Conservation (phyloP, 805 yeast species). For the Myxozyma mucilagina region DNA sequence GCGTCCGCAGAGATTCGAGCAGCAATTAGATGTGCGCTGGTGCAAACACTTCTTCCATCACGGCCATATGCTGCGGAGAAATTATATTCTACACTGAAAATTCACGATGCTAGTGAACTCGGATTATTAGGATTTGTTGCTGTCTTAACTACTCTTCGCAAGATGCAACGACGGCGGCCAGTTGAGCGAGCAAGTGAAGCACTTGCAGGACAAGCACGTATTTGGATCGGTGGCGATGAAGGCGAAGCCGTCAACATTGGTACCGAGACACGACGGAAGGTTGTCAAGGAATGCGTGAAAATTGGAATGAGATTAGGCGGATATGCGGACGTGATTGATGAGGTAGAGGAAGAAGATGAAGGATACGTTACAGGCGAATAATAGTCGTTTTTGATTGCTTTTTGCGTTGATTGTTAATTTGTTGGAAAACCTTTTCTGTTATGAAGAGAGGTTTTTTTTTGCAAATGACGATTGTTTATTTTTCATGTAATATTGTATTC, state of each 20-base stretch:
- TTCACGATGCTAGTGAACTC: conserved; percentile 29
- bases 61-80: conserved; percentile 30
- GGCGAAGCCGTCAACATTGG: conserved; percentile 37
- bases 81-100: conserved; percentile 19
- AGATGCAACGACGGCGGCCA: conserved; percentile 24
- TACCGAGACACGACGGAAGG: conserved; percentile 35
- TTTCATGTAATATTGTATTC: too few species aligned
- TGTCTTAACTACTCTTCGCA: conserved; percentile 32
- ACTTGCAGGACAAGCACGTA: conserved; percentile 30
- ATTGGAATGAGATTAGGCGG: conserved; percentile 40
- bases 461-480: too few species aligned
- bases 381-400: neutral
- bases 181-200: conserved; percentile 25
- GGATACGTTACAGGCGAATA: conserved; percentile 33
- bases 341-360: conserved; percentile 34
- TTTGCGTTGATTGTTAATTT: neutral
- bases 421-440: too few species aligned
- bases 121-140: conserved; percentile 41
- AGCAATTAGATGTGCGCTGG: conserved; percentile 37
- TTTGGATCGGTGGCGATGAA: conserved; percentile 42
- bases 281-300: conserved; percentile 40
- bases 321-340: conserved; percentile 19
- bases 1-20: conserved; percentile 34
- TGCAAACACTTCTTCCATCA: conserved; percentile 29
- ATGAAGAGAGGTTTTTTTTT: too few species aligned